phyloP scores from a whole-genome alignment of 768 basidiomycete genomes.

The Leccinum variicolor region DNA sequence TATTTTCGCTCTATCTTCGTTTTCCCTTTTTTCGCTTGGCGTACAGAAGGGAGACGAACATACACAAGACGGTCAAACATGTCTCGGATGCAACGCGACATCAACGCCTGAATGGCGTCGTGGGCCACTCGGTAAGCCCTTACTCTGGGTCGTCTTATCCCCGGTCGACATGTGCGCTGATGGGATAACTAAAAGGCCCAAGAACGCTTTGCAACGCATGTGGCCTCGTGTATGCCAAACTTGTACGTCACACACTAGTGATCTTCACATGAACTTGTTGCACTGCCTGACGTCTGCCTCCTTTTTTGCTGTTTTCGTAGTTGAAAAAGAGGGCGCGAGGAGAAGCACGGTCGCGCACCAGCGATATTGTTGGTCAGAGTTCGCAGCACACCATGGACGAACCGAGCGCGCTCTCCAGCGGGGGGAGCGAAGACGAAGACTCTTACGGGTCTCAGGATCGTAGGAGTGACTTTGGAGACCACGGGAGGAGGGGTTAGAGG shows the following conservation, averaged over 20 bases:
- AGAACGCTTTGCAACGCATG: constrained; percentile 85
- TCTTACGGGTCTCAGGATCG: constrained; percentile 35
- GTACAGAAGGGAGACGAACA: constrained; percentile 39
- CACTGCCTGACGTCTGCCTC: constrained; percentile 20
- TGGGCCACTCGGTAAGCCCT: constrained; percentile 67
- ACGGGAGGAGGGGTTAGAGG: constrained; percentile 28
- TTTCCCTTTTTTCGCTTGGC: neutral
- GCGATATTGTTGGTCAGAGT: constrained; percentile 27
- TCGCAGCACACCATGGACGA: constrained; percentile 30
- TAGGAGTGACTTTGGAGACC: constrained; percentile 33
- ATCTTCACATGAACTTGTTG: constrained; percentile 14
- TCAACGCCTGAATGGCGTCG: constrained; percentile 87
- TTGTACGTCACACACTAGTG: constrained; percentile 51
- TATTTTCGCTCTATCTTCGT: neutral
- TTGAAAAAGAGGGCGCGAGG: constrained; percentile 35
- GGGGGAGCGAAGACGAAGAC: constrained; percentile 32
- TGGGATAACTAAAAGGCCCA: constrained; percentile 49
- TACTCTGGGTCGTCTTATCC: constrained; percentile 18
- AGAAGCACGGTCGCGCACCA: constrained; percentile 25
- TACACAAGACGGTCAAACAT: constrained; percentile 63
- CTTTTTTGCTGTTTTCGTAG: constrained; percentile 15
- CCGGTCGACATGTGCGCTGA: constrained; percentile 23
- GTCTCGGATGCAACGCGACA: constrained; percentile 78
- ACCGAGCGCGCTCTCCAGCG: constrained; percentile 23
- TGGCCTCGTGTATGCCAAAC: constrained; percentile 83